Conservation (phyloP, 305 asterid genomes). For the Salvia sclarea region DNA sequence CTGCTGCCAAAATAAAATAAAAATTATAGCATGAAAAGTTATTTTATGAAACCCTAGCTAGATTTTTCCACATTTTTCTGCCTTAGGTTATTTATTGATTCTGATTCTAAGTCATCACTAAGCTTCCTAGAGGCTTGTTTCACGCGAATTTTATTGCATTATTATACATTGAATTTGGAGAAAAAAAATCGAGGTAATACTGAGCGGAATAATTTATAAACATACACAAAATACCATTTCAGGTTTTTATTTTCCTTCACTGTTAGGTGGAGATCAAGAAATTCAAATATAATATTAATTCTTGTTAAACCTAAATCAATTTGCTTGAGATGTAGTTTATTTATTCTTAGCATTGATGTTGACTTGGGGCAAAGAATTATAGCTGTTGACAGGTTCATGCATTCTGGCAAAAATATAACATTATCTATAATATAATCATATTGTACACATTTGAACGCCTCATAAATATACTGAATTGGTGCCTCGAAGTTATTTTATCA, state of each 20-base stretch:
- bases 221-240: background rate
- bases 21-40: background rate
- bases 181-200: background rate
- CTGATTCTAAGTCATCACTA: background rate
- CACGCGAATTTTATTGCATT: background rate
- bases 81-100: too few relatives aligned
- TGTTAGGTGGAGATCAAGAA: background rate
- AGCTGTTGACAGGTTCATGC: slow-evolving; percentile 1
- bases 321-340: background rate
- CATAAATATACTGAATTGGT: background rate
- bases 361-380: background rate
- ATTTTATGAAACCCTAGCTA: slow-evolving; percentile 31
- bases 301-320: background rate
- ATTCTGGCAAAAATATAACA: background rate
- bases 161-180: background rate
- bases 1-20: background rate
- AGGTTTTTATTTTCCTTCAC: background rate
- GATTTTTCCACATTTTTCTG: background rate
- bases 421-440: background rate
- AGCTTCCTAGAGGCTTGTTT: background rate
- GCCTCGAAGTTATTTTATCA: too few relatives aligned
- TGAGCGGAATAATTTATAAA: background rate
- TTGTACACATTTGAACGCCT: background rate
- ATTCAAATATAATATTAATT: background rate
- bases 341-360: background rate